phyloP scores from a whole-genome alignment of 805 yeast genomes.

The Metschnikowia matae region DNA sequence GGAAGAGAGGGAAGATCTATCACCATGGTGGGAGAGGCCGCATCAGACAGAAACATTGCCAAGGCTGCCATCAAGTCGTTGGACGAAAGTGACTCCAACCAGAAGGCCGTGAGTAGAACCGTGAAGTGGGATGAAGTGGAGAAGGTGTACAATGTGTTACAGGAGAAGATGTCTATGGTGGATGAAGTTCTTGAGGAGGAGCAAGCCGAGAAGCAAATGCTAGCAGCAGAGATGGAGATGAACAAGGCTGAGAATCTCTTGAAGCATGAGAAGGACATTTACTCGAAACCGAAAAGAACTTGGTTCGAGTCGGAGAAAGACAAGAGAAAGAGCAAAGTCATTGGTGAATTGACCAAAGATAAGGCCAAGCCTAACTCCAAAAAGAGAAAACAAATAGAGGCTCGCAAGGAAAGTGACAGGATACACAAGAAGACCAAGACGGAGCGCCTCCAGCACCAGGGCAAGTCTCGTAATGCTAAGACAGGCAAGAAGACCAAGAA shows the following conservation, averaged over 20 bases:
- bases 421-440: constrained; percentile 74
- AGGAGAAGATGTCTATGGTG: constrained; percentile 53
- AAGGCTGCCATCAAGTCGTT: constrained; percentile 79
- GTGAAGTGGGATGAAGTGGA: constrained; percentile 90
- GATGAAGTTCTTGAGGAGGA: constrained; percentile 85
- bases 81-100: constrained; percentile 30
- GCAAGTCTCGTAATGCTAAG: constrained; percentile 15
- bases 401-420: constrained; percentile 50
- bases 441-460: constrained; percentile 47
- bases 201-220: constrained; percentile 78
- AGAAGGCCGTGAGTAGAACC: constrained; percentile 76
- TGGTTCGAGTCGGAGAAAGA: constrained; percentile 80
- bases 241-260: constrained; percentile 81
- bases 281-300: constrained; percentile 88
- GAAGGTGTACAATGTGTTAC: constrained; percentile 56
- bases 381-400: constrained; percentile 69
- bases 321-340: constrained; percentile 40
- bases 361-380: constrained; percentile 60
- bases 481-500: constrained; percentile 11
- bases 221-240: constrained; percentile 87
- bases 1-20: constrained; percentile 94
- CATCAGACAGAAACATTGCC: constrained; percentile 87
- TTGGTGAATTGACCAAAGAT: constrained; percentile 41
- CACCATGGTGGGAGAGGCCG: constrained; percentile 88
- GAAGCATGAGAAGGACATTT: constrained; percentile 76